Base-by-base conservation (phyloP, 352 stramenopile species). In the Phytophthora melonis region DNA sequence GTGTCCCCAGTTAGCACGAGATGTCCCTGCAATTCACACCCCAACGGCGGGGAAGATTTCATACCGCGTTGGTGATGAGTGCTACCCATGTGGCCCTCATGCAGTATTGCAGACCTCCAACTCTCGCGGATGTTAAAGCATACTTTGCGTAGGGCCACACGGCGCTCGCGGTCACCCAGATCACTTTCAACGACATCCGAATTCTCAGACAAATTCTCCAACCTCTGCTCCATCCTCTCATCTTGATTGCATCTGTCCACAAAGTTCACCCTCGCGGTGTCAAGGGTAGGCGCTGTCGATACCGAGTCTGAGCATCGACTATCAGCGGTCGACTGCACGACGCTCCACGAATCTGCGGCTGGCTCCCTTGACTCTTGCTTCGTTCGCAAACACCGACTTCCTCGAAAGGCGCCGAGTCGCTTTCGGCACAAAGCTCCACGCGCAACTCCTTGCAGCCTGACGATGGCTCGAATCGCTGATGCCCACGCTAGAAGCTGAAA, bases 21-120 rank as follows among this genome's bases (percentile, higher is more conserved):
- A 14, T 84, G 65, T 2, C 77, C 81, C 27, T 83, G 73, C 4
- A 90, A 52, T 52, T 90, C 83, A 16, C 83, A 90, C 3, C 83
- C 83, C 23, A 84, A 64, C 14, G 73, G 45, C 13, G 75, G 60
- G 9, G 39, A 4, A 60, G 13, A 10, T n/a, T 14, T 65, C 54
- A 59, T 61, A 54, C 34, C 39, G 49, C 18, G 45, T 25, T 54
- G 32, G 23, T 58, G 1, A 14, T 32, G 41, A 13, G 45, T 16
- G 59, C 43, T 19, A 55, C 39, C 14, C 19, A 9, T 25, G 21
- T n/a, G 27, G 4, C 27, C 11, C 21, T 47, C n/a, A 23, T 30
- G 19, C 14, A 52, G 54, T 19, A 27, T 27, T 11, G 34, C 21
- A 67, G 41, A 47, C 53, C 60, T 50, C 69, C 75, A 84, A 25